These are phyloP conservation scores for Cercospora zeina DNA, from an alignment of 2,329 filamentous ascomycete genomes.

Conservation along the genomic window DNA sequence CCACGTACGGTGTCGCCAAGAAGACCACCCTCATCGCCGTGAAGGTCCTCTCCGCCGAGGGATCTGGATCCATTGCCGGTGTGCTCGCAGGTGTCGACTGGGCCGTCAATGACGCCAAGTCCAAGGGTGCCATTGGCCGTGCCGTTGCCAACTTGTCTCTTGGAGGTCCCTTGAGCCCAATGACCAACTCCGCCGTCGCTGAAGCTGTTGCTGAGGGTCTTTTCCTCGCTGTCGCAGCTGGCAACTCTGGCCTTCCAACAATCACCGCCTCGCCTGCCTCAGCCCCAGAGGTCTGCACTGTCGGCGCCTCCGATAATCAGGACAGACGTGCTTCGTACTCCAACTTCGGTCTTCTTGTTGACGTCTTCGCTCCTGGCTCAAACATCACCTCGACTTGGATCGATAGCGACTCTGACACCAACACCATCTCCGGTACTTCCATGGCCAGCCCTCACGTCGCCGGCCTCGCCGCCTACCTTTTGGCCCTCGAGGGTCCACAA, in stretches of 20 bases:
- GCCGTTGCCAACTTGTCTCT: conserved; percentile 44
- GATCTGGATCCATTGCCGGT: conserved; percentile 51
- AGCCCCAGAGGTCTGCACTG: conserved; percentile 39
- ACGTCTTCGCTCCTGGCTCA: conserved; percentile 50
- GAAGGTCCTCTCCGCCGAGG: conserved; percentile 51
- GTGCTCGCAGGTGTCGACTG: conserved; percentile 52
- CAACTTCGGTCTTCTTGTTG: conserved; percentile 44
- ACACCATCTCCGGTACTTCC: conserved; percentile 58
- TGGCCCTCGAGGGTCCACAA: conserved; percentile 52
- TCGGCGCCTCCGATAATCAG: conserved; percentile 41
- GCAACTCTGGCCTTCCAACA: conserved; percentile 41
- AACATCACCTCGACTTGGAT: conserved; percentile 52
- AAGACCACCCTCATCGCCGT: conserved; percentile 52
- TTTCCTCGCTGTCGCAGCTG: conserved; percentile 46
- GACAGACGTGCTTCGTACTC: conserved; percentile 43
- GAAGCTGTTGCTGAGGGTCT: conserved; percentile 43
- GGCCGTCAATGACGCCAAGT: conserved; percentile 59
- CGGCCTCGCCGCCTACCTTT: conserved; percentile 68
- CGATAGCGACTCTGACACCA: conserved; percentile 47
- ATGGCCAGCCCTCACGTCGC: conserved; percentile 69
- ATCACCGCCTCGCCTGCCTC: conserved; percentile 40
- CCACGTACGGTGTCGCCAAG: conserved; percentile 59
- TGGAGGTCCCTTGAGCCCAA: conserved; percentile 43
- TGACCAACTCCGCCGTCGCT: conserved; percentile 43
- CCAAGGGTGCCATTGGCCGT: conserved; percentile 68